phyloP scores from a whole-genome alignment of 2,329 filamentous ascomycete species.

The Fusarium luffae region DNA sequence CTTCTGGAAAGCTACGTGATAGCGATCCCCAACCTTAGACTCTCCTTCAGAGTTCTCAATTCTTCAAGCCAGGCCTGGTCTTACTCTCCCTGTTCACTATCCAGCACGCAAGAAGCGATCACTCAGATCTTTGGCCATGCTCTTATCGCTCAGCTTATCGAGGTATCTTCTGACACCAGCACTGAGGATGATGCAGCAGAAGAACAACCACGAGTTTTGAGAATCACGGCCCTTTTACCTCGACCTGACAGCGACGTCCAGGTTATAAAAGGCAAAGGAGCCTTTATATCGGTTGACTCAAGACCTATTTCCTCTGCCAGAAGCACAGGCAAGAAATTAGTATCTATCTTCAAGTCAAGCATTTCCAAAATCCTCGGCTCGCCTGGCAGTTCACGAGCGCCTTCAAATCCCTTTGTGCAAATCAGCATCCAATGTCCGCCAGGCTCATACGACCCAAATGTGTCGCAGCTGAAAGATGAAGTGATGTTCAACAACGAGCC shows the following conservation, averaged over 20 bases:
- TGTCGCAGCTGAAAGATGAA: slow-evolving; percentile 78
- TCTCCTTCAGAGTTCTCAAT: slow-evolving; percentile 70
- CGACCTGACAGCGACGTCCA: slow-evolving; percentile 57
- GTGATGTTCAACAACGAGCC: slow-evolving; percentile 72
- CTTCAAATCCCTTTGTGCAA: slow-evolving; percentile 69
- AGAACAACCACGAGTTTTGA: slow-evolving; percentile 3
- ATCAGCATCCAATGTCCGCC: slow-evolving; percentile 71
- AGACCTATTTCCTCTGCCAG: slow-evolving; percentile 68
- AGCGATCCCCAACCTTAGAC: slow-evolving; percentile 69
- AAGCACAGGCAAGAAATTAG: slow-evolving; percentile 70
- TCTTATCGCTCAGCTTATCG: slow-evolving; percentile 65
- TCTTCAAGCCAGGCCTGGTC: slow-evolving; percentile 65
- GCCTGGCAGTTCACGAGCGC: slow-evolving; percentile 40
- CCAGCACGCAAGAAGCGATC: slow-evolving; percentile 66
- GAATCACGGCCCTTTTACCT: slow-evolving; percentile 64
- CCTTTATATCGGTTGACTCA: slow-evolving; percentile 75
- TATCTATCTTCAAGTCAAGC: slow-evolving; percentile 62
- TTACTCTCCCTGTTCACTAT: slow-evolving; percentile 67
- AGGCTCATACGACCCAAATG: slow-evolving; percentile 75
- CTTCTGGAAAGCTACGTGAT: slow-evolving; percentile 74
- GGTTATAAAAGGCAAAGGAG: slow-evolving; percentile 58
- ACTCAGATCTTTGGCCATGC: slow-evolving; percentile 71
- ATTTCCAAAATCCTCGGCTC: slow-evolving; percentile 51
- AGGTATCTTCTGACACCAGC: slow-evolving; percentile 47
- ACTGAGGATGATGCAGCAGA: neutral